A percentile compares a stretch with the other conserved stretches of the same genome.
Evolutionary conservation across 768 basidiomycete species (phyloP).

Genomic region (Phylloporus scabripes): DNA sequence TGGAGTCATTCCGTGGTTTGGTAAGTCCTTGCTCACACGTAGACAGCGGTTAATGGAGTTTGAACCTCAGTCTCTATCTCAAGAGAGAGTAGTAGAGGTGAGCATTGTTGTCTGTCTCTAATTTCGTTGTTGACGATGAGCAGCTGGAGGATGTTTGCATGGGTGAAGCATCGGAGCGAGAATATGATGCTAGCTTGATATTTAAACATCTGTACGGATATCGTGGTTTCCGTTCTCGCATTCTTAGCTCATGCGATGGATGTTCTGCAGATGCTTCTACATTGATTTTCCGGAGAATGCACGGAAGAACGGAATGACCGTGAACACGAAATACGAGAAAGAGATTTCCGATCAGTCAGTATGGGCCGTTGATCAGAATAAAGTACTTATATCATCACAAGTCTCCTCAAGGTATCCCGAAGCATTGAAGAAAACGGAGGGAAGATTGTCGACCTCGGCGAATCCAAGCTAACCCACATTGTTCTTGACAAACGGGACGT

Average conservation of each 20-base stretch:
- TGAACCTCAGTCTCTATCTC: conserved; percentile 9
- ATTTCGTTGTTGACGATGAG: not conserved
- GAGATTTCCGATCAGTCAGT: conserved; percentile 52
- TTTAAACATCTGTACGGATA: conserved; percentile 74
- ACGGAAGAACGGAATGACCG: conserved; percentile 50
- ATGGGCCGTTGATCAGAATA: not conserved
- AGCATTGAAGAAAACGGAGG: conserved; percentile 70
- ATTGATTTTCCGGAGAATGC: conserved; percentile 81
- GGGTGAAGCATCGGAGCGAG: conserved; percentile 71
- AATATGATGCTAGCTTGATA: conserved; percentile 74
- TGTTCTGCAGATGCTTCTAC: conserved; percentile 69
- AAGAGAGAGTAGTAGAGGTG: conserved; percentile 10
- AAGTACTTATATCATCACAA: conserved; percentile 23
- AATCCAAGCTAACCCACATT: conserved; percentile 82
- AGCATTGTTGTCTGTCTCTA: not conserved
- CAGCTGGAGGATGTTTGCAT: conserved; percentile 44
- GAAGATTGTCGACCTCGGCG: conserved; percentile 55
- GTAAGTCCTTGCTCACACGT: not conserved
- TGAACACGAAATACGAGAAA: conserved; percentile 48
- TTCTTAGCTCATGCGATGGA: not conserved
- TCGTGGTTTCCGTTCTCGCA: not conserved
- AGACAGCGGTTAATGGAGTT: not conserved
- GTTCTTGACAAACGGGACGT: conserved; percentile 79
- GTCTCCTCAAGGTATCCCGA: conserved; percentile 49
- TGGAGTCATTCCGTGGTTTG: conserved; percentile 17